Evolutionary conservation across 306 rosid species (phyloP), one percentile per base, ranked within the genome.

Genomic region (Cicer cuneatum): DNA sequence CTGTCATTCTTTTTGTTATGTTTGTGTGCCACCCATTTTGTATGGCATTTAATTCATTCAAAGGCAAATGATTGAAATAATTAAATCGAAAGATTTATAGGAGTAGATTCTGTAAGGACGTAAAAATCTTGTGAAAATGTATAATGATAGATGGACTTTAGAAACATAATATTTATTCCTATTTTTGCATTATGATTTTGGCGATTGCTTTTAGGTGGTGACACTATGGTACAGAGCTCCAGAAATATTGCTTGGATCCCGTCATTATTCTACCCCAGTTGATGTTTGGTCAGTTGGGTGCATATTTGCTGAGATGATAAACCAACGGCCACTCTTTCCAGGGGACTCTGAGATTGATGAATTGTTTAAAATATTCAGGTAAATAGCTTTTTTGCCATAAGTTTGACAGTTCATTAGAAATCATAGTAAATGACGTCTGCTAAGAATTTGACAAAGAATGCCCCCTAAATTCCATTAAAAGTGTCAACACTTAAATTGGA

Each of bases 231-330:
- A 94, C 69, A 87, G 99, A 92, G 99, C 99, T 70, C 99, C 99
- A 14, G 99, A 94, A 86, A 94, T 94, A 83, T 85, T 94, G 85
- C 99, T 94, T 76, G 99, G 99, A 77, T 91, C 97, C 66, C 99
- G 87, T 76, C 96, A 90, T 80, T 94, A 94, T 78, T 94, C 99
- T 49, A 94, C 99, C 42, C 99, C 99, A 0, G 97, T 94, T 12
- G 99, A 94, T 82, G 89, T 94, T 70, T 94, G 99, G 99, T 94
- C 99, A 1, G 99, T 94, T 79, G 99, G 99, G 64, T 94, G 99
- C 80, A 94, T 94, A 82, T 94, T 92, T 80, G 97, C 99, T 46
- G 99, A 94, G 92, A 94, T 94, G 99, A 82, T 92, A 76, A 92
- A 94, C 78, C 95, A 90, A 63, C 84, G 84, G 9, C 95, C 99